Conservation (phyloP, 2,329 filamentous ascomycete genomes). For the Aureobasidium lini region DNA sequence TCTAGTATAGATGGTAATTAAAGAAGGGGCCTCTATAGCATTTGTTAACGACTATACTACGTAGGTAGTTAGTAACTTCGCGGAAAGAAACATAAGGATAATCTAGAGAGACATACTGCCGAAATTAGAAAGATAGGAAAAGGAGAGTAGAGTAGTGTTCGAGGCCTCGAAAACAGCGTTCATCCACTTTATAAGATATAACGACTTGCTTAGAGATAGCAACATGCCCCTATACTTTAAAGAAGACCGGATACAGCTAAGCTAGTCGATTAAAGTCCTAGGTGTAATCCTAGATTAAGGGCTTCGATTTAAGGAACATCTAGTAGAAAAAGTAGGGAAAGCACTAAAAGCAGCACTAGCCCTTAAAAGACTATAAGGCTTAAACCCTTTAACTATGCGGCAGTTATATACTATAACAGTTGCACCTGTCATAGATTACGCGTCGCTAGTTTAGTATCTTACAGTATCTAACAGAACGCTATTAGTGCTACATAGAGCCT, state of each 20-base stretch:
- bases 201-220: not conserved
- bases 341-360: constrained; percentile 17
- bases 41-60: constrained; percentile 25
- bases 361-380: constrained; percentile 17
- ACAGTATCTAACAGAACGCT: not conserved
- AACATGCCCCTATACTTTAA: not conserved
- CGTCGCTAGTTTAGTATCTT: constrained; percentile 13
- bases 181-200: constrained; percentile 27
- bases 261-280: not conserved
- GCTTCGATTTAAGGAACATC: not conserved
- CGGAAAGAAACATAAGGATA: constrained; percentile 15
- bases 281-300: not conserved
- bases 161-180: constrained; percentile 27
- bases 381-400: constrained; percentile 17
- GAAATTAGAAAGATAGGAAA: constrained; percentile 12
- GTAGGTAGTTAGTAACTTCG: constrained; percentile 17
- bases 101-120: constrained; percentile 18
- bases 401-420: constrained; percentile 19
- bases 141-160: constrained; percentile 26
- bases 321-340: too few species aligned
- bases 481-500: not conserved
- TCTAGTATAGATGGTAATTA: constrained; percentile 18
- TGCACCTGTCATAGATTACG: constrained; percentile 19
- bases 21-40: constrained; percentile 19
- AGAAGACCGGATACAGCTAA: not conserved